Base-by-base conservation (phyloP, 257 asterid species). In the Nicotiana otophora region DNA sequence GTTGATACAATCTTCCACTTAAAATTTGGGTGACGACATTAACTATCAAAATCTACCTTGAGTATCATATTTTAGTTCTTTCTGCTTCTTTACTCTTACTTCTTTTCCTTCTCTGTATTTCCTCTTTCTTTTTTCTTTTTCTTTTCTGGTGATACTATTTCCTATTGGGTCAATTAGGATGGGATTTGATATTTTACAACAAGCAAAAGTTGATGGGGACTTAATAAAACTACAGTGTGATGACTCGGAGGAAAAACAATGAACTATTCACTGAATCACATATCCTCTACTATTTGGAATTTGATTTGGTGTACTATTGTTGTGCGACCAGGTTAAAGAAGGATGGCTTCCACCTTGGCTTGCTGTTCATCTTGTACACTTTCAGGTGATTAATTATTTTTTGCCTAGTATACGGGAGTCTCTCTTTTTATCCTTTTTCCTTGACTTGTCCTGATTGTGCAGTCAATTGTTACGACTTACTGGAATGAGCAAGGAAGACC, bases 341-440 rank as follows among this genome's bases (percentile, higher is more conserved):
- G 89, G 85, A 57, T 86, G 92, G 93, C 81, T 89, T 81, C 91
- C 88, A 16, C 83, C 90, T 77, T 90, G 90, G 93, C 80, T 89
- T 17, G 84, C 81, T 57, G 83, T 86, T 81, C 89, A 86, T 89
- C 66, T 82, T 77, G 86, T 81, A 65, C 85, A 86, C 78, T 86
- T 63, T 78, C 85, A 84, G 91, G 91, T 87, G 83, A 87, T 66
- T 60, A 16, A 31, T 62, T 69, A 33, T 62, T 30, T 77, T 10
- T 42, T 74, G 34, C 42, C 5, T 61, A 36, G 23, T 70, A 58
- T 14, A 28, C n/a, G 20, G 31, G 62, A 72, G 60, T 11, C 19
- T 63, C 17, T 55, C 42, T 39, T 36, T 34, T 53, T 84, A 54
- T 81, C 76, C n/a, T 68, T 23, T 81, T 68, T 5, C 75, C 84